These are phyloP conservation scores for Pholiota conissans DNA, from an alignment of 768 basidiomycete genomes.

Conservation along the genomic window DNA sequence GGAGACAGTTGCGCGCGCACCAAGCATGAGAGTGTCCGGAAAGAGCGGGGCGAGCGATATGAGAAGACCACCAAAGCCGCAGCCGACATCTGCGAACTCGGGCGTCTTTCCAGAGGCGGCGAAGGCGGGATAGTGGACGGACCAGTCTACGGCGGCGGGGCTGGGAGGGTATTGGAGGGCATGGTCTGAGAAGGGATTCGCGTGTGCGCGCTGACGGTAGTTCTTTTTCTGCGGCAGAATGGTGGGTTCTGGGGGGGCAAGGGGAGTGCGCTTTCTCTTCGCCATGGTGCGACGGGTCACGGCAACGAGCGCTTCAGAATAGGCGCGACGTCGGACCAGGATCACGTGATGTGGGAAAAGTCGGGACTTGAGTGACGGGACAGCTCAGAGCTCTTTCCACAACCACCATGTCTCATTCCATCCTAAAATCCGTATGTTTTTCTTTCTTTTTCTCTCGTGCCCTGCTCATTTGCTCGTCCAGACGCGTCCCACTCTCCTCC, in stretches of 20 bases:
- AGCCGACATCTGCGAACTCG: constrained; percentile 96
- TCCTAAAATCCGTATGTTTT: constrained; percentile 39
- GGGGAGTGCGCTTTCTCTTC: constrained; percentile 27
- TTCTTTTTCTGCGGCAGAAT: constrained; percentile 78
- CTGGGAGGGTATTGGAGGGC: constrained; percentile 82
- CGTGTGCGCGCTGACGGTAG: constrained; percentile 82
- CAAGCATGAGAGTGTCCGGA: constrained; percentile 91
- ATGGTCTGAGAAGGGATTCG: constrained; percentile 88
- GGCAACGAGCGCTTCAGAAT: neutral
- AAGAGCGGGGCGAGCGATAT: constrained; percentile 87
- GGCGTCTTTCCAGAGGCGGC: constrained; percentile 60
- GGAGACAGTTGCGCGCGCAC: constrained; percentile 44
- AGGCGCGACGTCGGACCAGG: neutral
- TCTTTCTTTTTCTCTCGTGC: neutral
- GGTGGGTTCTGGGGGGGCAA: constrained; percentile 8
- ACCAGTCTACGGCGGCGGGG: constrained; percentile 81
- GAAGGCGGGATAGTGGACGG: constrained; percentile 77
- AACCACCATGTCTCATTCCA: constrained; percentile 42
- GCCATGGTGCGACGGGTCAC: constrained; percentile 14
- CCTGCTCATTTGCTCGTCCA: constrained; percentile 23
- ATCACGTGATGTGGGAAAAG: constrained; percentile 20
- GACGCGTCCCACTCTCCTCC: constrained; percentile 52
- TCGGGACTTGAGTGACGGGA: constrained; percentile 18
- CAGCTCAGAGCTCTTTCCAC: constrained; percentile 14
- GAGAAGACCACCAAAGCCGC: constrained; percentile 94